Conservation (phyloP, 73 alveolate species). For the Stentor coeruleus region DNA sequence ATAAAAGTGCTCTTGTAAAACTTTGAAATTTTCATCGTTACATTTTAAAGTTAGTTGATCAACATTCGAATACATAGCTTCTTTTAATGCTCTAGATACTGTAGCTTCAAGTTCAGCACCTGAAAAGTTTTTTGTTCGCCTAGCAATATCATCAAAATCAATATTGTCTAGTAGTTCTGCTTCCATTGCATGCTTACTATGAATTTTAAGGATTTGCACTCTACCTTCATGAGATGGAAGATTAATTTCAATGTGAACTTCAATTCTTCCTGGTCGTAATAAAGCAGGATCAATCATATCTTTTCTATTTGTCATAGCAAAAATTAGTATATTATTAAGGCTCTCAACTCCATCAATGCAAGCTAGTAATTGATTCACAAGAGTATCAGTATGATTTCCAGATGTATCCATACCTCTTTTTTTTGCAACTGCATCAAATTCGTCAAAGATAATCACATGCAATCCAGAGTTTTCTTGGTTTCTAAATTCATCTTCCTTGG, state of each 20-base stretch:
- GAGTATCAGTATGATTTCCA: constrained; percentile 98
- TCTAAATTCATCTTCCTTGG: constrained; percentile 95
- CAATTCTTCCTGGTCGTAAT: constrained; percentile 99
- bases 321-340: constrained; percentile 65
- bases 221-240: constrained; percentile 95
- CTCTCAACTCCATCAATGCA: constrained; percentile 98
- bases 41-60: too few relatives aligned
- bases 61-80: too few relatives aligned
- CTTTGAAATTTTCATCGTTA: too few relatives aligned
- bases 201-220: constrained; percentile 94
- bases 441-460: constrained; percentile 98
- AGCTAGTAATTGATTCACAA: constrained; percentile 97
- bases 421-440: constrained; percentile 98
- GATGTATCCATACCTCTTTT: constrained; percentile 87
- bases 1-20: too few relatives aligned
- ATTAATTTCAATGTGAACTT: constrained; percentile 98
- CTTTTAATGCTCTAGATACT: constrained; percentile 89
- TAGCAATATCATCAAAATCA: constrained; percentile 73
- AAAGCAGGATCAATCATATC: constrained; percentile 99
- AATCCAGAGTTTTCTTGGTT: constrained; percentile 84
- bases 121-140: constrained; percentile 87
- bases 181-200: constrained; percentile 78
- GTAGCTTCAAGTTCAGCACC: constrained; percentile 98
- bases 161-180: constrained; percentile 80
- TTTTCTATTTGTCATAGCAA: constrained; percentile 95